Evolutionary conservation across 2,329 filamentous ascomycete genomes (phyloP), one percentile per base, ranked within the genome.

Genomic region (Grosmannia huntii): DNA sequence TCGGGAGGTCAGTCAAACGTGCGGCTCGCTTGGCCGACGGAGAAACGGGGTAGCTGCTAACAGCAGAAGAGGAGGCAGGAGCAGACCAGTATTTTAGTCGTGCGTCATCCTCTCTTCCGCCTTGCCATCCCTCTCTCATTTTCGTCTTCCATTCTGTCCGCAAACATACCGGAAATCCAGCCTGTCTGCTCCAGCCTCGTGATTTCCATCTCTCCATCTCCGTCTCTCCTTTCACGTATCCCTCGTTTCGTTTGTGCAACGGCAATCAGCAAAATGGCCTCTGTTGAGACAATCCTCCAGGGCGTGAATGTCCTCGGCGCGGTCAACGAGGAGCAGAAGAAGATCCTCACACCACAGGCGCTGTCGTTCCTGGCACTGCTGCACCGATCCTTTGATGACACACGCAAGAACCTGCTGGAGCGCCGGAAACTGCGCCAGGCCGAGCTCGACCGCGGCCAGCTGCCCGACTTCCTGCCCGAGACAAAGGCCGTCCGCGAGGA

Each of bases 401-500:
- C 86, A 58, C 89, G 94, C 74, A 96, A 96, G 79, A 78, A 81
- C 54, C 84, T 99, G 50, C 83, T 99, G 57, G 86, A 96, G 75
- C 85, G 90, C 68, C 89, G 94, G 67, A 82, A 87, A 66, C 76
- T 86, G 65, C 88, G 92, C 69, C 94, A 97, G 77, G 86, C 87
- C 65, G 91, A 96, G 81, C 84, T 97, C 62, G 92, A 97, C 77
- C 87, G 86, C 70, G 94, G 94, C 65, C 75, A 83, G 57, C 80
- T 96, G 51, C 90, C 90, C 62, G 91, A 97, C 74, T 97, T 99
- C 78, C 82, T 97, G 57, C 89, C 91, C 60, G 90, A 97, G 81
- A 97, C 94, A 61, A 91, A 84, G 76, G 87, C 94, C 76, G 91
- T 99, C 72, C 90, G 94, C 67, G 91, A 97, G 67, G 89, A 96